A percentile compares a stretch with the other conserved stretches of the same genome.
Conservation (phyloP, 148 eudicot genomes). For the Euryodendron excelsum region DNA sequence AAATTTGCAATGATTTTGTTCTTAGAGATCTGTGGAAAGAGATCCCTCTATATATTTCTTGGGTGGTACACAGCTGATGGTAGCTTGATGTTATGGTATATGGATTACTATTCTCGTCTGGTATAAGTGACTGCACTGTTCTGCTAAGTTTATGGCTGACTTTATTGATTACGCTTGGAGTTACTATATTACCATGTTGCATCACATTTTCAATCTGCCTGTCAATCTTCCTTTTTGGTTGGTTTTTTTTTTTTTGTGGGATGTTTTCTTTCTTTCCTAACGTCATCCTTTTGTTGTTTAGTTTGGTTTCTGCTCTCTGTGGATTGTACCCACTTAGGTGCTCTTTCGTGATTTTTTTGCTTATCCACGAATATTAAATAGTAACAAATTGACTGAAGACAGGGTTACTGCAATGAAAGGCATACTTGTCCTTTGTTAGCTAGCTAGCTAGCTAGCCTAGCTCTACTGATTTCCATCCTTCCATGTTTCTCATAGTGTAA, state of each 20-base stretch:
- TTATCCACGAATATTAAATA: background rate
- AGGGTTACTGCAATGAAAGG: conserved; percentile 7
- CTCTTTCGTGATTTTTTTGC: background rate
- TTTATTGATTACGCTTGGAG: background rate
- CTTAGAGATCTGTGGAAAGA: background rate
- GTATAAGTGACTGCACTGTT: background rate
- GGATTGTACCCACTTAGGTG: background rate
- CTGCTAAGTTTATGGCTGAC: background rate
- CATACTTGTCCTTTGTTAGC: background rate
- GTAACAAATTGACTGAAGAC: background rate
- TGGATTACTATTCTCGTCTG: background rate
- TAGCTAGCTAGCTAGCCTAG: too few relatives aligned
- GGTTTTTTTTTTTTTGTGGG: background rate
- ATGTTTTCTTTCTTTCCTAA: too few relatives aligned
- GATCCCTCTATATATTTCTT: background rate
- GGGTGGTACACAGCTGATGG: background rate
- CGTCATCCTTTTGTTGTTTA: too few relatives aligned
- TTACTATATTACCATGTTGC: background rate
- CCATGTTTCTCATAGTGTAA: background rate
- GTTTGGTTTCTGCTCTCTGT: background rate
- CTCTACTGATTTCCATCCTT: background rate
- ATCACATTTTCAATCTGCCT: background rate
- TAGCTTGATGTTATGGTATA: background rate
- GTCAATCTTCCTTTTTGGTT: background rate
- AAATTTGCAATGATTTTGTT: background rate